These are phyloP conservation scores for Nemania abortiva DNA, from an alignment of 2,329 filamentous ascomycete genomes.

Conservation along the genomic window DNA sequence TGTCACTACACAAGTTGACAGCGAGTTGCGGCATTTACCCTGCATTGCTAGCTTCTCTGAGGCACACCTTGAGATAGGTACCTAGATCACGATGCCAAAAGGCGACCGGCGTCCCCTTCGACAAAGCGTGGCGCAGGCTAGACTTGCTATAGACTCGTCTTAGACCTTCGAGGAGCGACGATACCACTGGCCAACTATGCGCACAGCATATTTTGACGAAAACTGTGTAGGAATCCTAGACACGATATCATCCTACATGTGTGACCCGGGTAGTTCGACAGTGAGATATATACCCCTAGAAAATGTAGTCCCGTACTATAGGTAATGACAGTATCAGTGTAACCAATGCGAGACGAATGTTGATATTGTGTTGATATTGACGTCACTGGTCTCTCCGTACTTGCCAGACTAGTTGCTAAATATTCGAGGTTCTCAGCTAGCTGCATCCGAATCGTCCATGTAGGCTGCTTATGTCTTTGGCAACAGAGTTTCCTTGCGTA, in stretches of 20 bases:
- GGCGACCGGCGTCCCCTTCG: not conserved
- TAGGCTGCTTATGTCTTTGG: too few species aligned
- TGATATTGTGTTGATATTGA: constrained; percentile 9
- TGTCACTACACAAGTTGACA: constrained; percentile 1
- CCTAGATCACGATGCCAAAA: not conserved
- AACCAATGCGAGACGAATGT: not conserved
- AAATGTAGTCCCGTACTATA: not conserved
- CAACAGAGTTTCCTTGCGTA: not conserved
- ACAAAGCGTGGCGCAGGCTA: constrained; percentile 8
- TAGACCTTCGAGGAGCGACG: constrained; percentile 15
- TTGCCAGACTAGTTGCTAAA: not conserved
- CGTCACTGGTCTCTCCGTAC: not conserved
- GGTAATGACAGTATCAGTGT: not conserved
- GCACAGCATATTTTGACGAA: not conserved
- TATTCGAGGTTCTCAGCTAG: not conserved
- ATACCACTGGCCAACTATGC: not conserved
- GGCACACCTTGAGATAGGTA: constrained; percentile 9
- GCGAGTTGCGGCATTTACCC: constrained; percentile 29
- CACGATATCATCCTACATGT: not conserved
- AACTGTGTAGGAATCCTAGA: not conserved
- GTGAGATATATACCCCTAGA: not conserved
- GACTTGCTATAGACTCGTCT: not conserved
- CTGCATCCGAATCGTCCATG: too few species aligned
- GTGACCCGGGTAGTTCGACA: not conserved
- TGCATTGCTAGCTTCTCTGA: constrained; percentile 7